Evolutionary conservation across 1,284 basidiomycete species (phyloP).

Genomic region (Hypsizygus ulmarius): DNA sequence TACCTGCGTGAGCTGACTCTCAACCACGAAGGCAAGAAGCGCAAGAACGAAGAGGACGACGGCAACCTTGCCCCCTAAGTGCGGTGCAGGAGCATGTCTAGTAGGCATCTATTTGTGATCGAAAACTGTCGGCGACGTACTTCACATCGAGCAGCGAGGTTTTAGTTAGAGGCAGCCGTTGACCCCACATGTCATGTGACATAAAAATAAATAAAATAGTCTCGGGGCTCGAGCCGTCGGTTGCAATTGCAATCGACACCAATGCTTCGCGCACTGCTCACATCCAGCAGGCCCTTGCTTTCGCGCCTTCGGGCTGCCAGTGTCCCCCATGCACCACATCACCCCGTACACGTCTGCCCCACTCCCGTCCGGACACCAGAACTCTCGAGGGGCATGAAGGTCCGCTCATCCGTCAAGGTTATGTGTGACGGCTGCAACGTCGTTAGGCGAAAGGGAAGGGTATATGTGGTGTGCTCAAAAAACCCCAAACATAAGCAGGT

Average conservation of each 20-base stretch:
- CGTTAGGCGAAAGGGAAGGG: constrained; percentile 85
- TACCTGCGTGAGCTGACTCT: constrained; percentile 73
- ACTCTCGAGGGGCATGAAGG: constrained; percentile 87
- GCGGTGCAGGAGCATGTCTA: constrained; percentile 25
- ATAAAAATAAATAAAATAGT: not conserved
- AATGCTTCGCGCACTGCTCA: constrained; percentile 68
- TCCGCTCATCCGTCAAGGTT: constrained; percentile 89
- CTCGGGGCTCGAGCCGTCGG: not conserved
- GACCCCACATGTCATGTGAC: constrained; percentile 2
- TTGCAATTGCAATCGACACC: constrained; percentile 1
- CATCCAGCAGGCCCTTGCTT: constrained; percentile 57
- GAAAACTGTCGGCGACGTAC: not conserved
- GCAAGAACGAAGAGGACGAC: constrained; percentile 51
- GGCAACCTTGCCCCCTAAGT: constrained; percentile 39
- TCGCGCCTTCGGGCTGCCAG: constrained; percentile 46
- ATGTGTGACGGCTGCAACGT: constrained; percentile 90
- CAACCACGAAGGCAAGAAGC: constrained; percentile 62
- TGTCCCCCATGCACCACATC: constrained; percentile 30
- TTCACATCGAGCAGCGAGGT: constrained; percentile 10
- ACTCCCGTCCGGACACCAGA: constrained; percentile 30
- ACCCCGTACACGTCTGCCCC: constrained; percentile 25
- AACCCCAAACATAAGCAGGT: constrained; percentile 99
- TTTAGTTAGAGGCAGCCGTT: not conserved
- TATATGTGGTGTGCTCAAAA: constrained; percentile 92
- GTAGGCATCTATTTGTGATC: constrained; percentile 23